Evolutionary conservation across 345 rosid genomes (phyloP).

Genomic region (Citrus medica): DNA sequence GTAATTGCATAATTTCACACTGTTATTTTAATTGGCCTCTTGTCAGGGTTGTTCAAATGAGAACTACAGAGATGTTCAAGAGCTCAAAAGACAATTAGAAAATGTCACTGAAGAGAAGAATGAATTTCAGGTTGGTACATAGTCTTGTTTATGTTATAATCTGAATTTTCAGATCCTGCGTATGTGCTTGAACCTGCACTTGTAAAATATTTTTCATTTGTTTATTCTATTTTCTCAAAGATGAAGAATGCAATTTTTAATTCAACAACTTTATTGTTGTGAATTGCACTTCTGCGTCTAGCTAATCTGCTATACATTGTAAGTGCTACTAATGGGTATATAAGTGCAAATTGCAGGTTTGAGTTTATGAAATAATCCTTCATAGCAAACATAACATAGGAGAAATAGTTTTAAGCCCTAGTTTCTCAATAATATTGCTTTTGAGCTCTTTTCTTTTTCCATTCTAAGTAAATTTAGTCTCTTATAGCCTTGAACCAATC

Average conservation of each 20-base stretch:
- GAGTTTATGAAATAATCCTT: background rate
- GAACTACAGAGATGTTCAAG: constrained; percentile 36
- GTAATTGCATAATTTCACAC: background rate
- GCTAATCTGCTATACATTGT: background rate
- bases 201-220: background rate
- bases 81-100: constrained; percentile 60
- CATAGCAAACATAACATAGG: background rate
- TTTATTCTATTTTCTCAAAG: background rate
- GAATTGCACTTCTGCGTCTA: background rate
- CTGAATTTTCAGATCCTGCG: background rate
- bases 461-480: background rate
- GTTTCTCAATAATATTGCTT: background rate
- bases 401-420: background rate
- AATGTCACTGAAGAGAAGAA: constrained; percentile 53
- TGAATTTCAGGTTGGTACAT: constrained; percentile 59
- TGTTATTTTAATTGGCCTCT: background rate
- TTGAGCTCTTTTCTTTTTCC: background rate
- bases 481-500: background rate
- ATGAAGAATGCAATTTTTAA: background rate
- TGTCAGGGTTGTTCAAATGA: constrained; percentile 37
- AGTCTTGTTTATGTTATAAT: background rate
- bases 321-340: background rate
- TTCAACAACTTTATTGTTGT: background rate
- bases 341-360: background rate
- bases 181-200: background rate